Evolutionary conservation across 306 rosid species (phyloP).

Genomic region (Rosa persica): DNA sequence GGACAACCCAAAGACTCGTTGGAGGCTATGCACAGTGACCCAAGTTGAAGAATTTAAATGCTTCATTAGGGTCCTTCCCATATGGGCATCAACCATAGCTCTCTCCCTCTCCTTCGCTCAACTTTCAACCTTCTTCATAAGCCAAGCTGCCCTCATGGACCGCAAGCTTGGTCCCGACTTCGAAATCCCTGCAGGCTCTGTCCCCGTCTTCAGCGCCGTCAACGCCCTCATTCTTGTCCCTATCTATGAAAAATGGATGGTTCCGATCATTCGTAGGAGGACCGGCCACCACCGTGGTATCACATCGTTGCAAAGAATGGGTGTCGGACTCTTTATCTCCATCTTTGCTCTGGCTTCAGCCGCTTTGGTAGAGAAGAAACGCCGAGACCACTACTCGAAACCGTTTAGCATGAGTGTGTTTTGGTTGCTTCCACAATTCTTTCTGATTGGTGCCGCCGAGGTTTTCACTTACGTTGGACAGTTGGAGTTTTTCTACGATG

Average conservation of each 20-base stretch:
- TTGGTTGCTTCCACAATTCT: conserved; percentile 64
- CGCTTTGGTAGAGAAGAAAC: conserved; percentile 42
- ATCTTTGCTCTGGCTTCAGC: conserved; percentile 49
- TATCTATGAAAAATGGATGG: conserved; percentile 47
- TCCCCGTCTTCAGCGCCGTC: conserved; percentile 41
- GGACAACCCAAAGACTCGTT: conserved; percentile 24
- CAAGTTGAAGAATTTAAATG: conserved; percentile 60
- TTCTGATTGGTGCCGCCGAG: conserved; percentile 54
- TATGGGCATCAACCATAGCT: conserved; percentile 54
- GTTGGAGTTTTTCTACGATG: conserved; percentile 64
- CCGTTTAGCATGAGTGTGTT: conserved; percentile 44
- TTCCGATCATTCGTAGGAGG: conserved; percentile 42
- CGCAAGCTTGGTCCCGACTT: conserved; percentile 38
- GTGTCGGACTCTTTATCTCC: conserved; percentile 52
- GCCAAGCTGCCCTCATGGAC: conserved; percentile 48
- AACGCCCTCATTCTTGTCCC: conserved; percentile 55
- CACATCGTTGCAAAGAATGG: conserved; percentile 60
- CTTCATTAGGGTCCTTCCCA: conserved; percentile 46
- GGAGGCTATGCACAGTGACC: conserved; percentile 57
- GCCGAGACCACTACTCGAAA: conserved; percentile 30
- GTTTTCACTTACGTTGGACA: conserved; percentile 70
- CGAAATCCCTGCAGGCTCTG: conserved; percentile 52
- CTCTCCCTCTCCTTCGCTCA: conserved; percentile 53
- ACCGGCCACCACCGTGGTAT: conserved; percentile 64
- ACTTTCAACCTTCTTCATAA: conserved; percentile 56